phyloP scores from a whole-genome alignment of 2,329 filamentous ascomycete genomes.

The Monilinia vaccinii-corymbosi region DNA sequence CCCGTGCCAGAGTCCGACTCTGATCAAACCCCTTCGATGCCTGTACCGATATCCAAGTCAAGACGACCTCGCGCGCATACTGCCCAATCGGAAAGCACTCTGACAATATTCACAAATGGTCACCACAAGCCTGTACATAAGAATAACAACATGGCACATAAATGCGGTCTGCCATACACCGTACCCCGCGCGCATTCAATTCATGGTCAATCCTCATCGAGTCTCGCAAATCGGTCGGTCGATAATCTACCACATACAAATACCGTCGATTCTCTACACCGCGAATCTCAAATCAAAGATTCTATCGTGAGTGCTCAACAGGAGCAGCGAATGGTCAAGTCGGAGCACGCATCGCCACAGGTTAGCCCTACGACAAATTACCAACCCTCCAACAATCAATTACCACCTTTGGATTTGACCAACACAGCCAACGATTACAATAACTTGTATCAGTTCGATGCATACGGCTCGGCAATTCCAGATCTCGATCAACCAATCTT shows the following conservation, averaged over 20 bases:
- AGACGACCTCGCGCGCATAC: constrained; percentile 52
- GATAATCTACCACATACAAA: constrained; percentile 36
- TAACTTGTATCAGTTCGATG: constrained; percentile 38
- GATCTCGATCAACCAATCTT: constrained; percentile 46
- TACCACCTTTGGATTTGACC: constrained; percentile 52
- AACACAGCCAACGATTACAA: constrained; percentile 39
- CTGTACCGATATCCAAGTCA: constrained; percentile 31
- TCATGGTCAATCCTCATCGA: constrained; percentile 39
- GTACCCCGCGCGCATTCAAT: constrained; percentile 50
- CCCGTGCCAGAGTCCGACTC: constrained; percentile 57
- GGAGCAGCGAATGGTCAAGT: constrained; percentile 46
- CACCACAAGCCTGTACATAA: constrained; percentile 55
- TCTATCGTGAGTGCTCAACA: constrained; percentile 31
- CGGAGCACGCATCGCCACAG: constrained; percentile 52
- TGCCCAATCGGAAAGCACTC: constrained; percentile 47
- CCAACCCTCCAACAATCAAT: constrained; percentile 39
- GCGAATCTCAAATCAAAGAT: constrained; percentile 31
- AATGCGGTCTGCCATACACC: constrained; percentile 49
- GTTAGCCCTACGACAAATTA: constrained; percentile 41
- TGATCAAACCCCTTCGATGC: constrained; percentile 39
- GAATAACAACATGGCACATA: constrained; percentile 51
- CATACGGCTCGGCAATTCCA: constrained; percentile 38
- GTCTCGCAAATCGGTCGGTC: constrained; percentile 39
- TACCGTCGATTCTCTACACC: constrained; percentile 33
- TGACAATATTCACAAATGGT: constrained; percentile 54